Conservation (phyloP, 805 yeast species). For the Candida parachauliodes region DNA sequence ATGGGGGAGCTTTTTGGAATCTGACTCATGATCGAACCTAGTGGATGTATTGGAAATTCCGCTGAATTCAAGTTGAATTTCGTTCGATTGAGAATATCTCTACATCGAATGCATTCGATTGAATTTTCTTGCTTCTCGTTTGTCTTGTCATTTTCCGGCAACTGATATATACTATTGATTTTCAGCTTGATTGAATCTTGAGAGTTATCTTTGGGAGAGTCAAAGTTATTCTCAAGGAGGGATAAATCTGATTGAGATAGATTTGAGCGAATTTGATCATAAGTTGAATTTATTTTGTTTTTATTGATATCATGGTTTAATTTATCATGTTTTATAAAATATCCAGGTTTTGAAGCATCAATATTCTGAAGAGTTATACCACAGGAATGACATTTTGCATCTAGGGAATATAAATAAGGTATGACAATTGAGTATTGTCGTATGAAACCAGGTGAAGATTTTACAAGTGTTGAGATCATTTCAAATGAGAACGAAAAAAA, state of each 20-base stretch:
- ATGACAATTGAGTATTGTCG: constrained; percentile 5
- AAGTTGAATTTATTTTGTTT: background rate
- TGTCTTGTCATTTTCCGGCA: background rate
- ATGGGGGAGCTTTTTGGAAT: constrained; percentile 47
- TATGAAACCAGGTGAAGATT: no score
- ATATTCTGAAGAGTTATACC: constrained; percentile 49
- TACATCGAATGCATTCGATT: constrained; percentile 53
- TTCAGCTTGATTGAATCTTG: background rate
- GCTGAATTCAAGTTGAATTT: constrained; percentile 25
- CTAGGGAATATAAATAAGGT: constrained; percentile 11
- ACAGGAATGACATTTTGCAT: constrained; percentile 48
- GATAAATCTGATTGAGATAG: constrained; percentile 24
- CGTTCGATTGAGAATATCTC: constrained; percentile 46
- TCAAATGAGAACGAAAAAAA: no score
- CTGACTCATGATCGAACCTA: constrained; percentile 16
- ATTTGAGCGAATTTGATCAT: constrained; percentile 14
- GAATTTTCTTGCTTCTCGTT: no score
- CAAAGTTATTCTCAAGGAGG: constrained; percentile 19
- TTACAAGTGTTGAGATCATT: no score
- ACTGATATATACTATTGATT: constrained; percentile 1
- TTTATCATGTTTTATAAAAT: constrained; percentile 18
- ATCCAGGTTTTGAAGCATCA: constrained; percentile 41
- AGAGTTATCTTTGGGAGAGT: background rate
- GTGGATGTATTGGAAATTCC: constrained; percentile 26
- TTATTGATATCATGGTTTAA: constrained; percentile 9